These are phyloP conservation scores for Musa beccarii DNA, from an alignment of 176 grass and related monocot genomes.

Conservation along the genomic window DNA sequence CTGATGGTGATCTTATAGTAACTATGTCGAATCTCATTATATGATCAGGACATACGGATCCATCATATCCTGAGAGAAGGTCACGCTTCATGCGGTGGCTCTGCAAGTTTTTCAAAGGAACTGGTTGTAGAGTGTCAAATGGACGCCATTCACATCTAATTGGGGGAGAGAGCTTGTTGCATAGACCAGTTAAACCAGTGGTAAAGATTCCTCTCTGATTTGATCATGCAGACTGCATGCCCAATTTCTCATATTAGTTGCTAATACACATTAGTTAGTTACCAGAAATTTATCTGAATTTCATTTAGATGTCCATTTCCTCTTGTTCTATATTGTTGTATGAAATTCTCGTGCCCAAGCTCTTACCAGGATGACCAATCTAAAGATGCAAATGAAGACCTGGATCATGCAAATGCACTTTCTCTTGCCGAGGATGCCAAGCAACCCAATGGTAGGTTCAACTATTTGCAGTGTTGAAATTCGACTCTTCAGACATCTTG, in stretches of 20 bases:
- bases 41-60: constrained; percentile 22
- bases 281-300: not conserved
- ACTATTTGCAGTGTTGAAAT: not conserved
- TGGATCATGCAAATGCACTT: constrained; percentile 66
- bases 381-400: constrained; percentile 65
- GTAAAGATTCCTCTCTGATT: constrained; percentile 28
- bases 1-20: constrained; percentile 20
- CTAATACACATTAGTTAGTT: not conserved
- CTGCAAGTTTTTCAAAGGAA: constrained; percentile 68
- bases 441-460: constrained; percentile 44
- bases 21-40: not conserved
- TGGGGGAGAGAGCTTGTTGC: constrained; percentile 54
- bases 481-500: no score
- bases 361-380: constrained; percentile 57
- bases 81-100: constrained; percentile 93
- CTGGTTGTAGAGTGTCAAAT: constrained; percentile 32
- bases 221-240: not conserved
- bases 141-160: constrained; percentile 32
- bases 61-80: constrained; percentile 46
- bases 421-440: constrained; percentile 73
- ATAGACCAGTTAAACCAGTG: constrained; percentile 48
- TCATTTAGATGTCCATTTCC: not conserved
- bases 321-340: constrained; percentile 18
- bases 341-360: constrained; percentile 15
- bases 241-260: not conserved